A percentile compares a stretch with the other conserved stretches of the same genome.
Conservation (phyloP, 345 rosid genomes). For the Populus davidiana region DNA sequence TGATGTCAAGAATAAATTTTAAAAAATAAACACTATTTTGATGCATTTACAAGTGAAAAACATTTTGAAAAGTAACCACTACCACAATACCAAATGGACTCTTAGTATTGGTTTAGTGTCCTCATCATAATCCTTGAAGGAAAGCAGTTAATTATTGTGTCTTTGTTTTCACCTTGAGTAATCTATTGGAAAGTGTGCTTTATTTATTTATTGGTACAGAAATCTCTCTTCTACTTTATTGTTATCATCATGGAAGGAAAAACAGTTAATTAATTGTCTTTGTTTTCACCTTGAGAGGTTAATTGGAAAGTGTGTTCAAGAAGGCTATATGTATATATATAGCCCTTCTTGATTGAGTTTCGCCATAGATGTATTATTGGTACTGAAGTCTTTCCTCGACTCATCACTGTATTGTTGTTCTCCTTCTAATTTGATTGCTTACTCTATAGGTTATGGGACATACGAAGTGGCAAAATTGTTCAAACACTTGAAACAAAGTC, state of each 20-base stretch:
- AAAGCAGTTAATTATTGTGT: too few relatives aligned
- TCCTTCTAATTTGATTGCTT: conserved; percentile 4
- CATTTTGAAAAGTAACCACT: too few relatives aligned
- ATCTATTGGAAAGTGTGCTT: neutral
- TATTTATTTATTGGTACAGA: neutral
- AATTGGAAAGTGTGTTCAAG: too few relatives aligned
- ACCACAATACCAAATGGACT: too few relatives aligned
- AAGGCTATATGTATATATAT: too few relatives aligned
- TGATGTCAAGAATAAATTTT: too few relatives aligned
- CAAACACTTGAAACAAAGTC: conserved; percentile 77
- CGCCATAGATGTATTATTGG: neutral
- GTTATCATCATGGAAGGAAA: neutral
- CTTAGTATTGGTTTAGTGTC: neutral
- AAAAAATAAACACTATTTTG: too few relatives aligned
- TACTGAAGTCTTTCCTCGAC: neutral
- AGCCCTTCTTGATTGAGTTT: too few relatives aligned
- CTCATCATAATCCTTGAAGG: neutral
- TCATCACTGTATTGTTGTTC: neutral
- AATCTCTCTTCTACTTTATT: neutral
- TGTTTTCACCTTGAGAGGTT: too few relatives aligned
- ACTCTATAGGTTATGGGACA: conserved; percentile 75
- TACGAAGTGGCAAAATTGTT: conserved; percentile 79
- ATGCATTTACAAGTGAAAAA: too few relatives aligned
- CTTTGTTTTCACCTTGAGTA: neutral
- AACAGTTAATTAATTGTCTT: neutral